phyloP scores from a whole-genome alignment of 2,329 filamentous ascomycete genomes.

The Claviceps pusilla region DNA sequence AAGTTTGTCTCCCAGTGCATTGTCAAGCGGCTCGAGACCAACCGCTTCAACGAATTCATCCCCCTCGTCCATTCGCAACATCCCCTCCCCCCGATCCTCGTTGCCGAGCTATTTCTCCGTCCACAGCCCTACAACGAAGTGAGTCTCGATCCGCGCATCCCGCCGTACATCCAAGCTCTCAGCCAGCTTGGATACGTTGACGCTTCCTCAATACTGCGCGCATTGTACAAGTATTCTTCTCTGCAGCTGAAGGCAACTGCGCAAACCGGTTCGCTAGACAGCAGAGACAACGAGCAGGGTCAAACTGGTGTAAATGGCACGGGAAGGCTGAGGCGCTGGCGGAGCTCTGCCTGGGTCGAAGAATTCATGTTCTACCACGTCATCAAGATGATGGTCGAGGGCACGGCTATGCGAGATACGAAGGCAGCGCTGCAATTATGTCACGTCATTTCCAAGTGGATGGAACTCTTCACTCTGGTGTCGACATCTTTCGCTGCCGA shows the following conservation, averaged over 20 bases:
- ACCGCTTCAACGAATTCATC: constrained; percentile 37
- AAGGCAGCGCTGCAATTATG: constrained; percentile 36
- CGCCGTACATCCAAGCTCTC: constrained; percentile 43
- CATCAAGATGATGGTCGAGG: constrained; percentile 63
- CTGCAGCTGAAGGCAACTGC: constrained; percentile 19
- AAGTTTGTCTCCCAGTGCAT: constrained; percentile 37
- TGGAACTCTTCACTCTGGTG: constrained; percentile 39
- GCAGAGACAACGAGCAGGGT: constrained; percentile 1
- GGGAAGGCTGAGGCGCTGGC: constrained; percentile 28
- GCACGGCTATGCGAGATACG: constrained; percentile 29
- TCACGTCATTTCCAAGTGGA: constrained; percentile 40
- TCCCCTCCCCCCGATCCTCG: constrained; percentile 32
- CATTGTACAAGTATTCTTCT: constrained; percentile 42
- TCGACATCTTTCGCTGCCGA: constrained; percentile 33
- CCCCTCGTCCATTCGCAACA: constrained; percentile 34
- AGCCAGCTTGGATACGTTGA: constrained; percentile 36
- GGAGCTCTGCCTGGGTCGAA: constrained; percentile 49
- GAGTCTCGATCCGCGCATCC: constrained; percentile 43
- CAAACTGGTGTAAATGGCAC: neutral
- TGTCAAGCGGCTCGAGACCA: constrained; percentile 33
- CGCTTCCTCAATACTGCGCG: constrained; percentile 37
- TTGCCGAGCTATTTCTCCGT: constrained; percentile 45
- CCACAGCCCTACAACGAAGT: constrained; percentile 33
- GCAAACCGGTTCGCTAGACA: constrained; percentile 3
- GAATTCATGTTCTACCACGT: constrained; percentile 91